Percentiles rank a stretch among this genome's conserved stretches.
Conservation (phyloP, 2,329 filamentous ascomycete genomes). For the Exophiala phaeomuriformis region DNA sequence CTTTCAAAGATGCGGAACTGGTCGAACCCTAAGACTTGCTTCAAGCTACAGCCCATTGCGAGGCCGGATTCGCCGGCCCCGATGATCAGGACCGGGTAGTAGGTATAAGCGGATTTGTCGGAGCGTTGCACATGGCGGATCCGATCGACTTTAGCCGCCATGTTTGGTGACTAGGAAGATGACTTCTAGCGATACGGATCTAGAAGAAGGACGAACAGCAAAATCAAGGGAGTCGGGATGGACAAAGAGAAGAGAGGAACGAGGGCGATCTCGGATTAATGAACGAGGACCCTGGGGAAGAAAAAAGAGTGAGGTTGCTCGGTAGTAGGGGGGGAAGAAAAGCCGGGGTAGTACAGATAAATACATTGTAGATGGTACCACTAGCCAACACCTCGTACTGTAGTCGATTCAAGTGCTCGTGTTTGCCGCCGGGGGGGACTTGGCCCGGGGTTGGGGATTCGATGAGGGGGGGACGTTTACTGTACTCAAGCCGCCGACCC, state of each 20-base stretch:
- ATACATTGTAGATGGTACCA: not conserved
- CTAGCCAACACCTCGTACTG: not conserved
- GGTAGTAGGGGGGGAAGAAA: no score
- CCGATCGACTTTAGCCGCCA: constrained; percentile 29
- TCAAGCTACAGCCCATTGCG: constrained; percentile 53
- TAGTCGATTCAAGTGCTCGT: not conserved
- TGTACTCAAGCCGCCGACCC: no score
- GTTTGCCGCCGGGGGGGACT: no score
- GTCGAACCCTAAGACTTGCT: constrained; percentile 50
- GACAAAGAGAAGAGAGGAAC: no score
- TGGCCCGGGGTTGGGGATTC: no score
- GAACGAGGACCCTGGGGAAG: not conserved
- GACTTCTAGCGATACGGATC: no score
- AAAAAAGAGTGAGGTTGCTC: not conserved
- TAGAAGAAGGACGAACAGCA: no score
- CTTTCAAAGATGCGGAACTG: constrained; percentile 57
- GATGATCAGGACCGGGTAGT: constrained; percentile 49
- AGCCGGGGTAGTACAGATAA: no score
- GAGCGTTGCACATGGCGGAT: constrained; percentile 38
- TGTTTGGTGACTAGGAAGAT: constrained; percentile 8
- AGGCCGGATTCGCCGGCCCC: constrained; percentile 58
- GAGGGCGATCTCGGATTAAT: no score
- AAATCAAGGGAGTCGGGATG: no score
- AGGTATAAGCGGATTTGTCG: constrained; percentile 36
- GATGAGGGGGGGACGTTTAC: no score